Evolutionary conservation across 2,329 filamentous ascomycete genomes (phyloP).

Genomic region (Chaetothyriales sp.): DNA sequence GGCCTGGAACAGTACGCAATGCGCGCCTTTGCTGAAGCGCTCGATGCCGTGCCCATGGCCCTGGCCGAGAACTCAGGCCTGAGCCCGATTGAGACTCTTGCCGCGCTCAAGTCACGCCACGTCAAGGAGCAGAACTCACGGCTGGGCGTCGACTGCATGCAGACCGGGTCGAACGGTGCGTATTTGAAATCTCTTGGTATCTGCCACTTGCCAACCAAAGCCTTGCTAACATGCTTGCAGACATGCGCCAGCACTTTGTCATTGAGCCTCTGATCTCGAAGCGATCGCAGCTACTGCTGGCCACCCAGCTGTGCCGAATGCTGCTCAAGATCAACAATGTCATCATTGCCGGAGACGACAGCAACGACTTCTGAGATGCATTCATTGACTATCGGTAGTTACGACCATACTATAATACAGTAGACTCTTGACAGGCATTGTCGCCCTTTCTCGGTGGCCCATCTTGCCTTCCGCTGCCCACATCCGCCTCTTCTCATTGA

Average conservation of each 20-base stretch:
- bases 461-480: no score
- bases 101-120: slow-evolving; percentile 90
- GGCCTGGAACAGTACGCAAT: slow-evolving; percentile 99
- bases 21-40: slow-evolving; percentile 89
- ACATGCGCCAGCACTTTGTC: slow-evolving; percentile 96
- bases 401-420: no score
- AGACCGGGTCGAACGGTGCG: slow-evolving; percentile 69
- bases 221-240: slow-evolving; percentile 25
- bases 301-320: slow-evolving; percentile 96
- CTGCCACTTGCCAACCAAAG: neutral
- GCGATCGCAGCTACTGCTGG: slow-evolving; percentile 88
- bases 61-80: slow-evolving; percentile 94
- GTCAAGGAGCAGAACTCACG: slow-evolving; percentile 68
- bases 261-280: slow-evolving; percentile 98
- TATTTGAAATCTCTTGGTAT: no score
- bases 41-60: slow-evolving; percentile 88
- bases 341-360: slow-evolving; percentile 74
- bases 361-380: slow-evolving; percentile 60
- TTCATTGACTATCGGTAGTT: no score
- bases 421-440: no score
- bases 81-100: slow-evolving; percentile 88
- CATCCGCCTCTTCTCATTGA: no score
- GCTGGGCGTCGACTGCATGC: slow-evolving; percentile 96
- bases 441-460: no score
- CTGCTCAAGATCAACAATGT: slow-evolving; percentile 90